phyloP scores from a whole-genome alignment of 129 eudicot species.

The Flaveria bidentis region DNA sequence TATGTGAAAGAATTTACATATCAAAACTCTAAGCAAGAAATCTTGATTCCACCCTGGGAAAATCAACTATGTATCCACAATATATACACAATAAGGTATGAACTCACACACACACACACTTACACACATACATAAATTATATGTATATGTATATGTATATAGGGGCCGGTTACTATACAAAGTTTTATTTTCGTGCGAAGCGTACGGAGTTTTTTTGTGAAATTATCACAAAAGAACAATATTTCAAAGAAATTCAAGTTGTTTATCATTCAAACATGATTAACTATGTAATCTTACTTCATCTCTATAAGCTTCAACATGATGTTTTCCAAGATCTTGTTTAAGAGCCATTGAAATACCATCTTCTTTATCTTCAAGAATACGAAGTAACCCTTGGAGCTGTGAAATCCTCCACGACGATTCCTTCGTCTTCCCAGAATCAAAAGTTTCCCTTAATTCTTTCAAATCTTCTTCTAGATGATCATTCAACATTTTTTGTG shows the following conservation, averaged over 20 bases:
- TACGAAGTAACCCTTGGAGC: slow-evolving; percentile 48
- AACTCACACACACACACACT: too few relatives aligned
- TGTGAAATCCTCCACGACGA: slow-evolving; percentile 73
- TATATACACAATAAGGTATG: too few relatives aligned
- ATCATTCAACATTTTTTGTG: background rate
- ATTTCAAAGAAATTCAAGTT: background rate
- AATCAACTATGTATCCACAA: too few relatives aligned
- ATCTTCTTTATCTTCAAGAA: slow-evolving; percentile 60
- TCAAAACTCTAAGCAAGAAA: too few relatives aligned
- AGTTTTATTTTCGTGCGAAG: too few relatives aligned
- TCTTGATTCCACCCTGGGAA: too few relatives aligned
- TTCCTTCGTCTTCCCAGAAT: slow-evolving; percentile 73
- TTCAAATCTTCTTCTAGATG: slow-evolving; percentile 46
- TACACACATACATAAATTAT: too few relatives aligned
- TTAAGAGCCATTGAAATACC: slow-evolving; percentile 61
- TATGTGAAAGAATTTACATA: too few relatives aligned
- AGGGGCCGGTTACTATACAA: too few relatives aligned
- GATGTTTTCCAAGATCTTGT: slow-evolving; percentile 78
- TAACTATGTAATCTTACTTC: slow-evolving; percentile 49
- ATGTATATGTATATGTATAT: too few relatives aligned
- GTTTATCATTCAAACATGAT: background rate
- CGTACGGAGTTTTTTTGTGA: too few relatives aligned
- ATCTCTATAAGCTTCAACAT: slow-evolving; percentile 75
- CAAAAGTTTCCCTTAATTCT: slow-evolving; percentile 56
- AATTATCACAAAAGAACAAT: too few relatives aligned